Evolutionary conservation across 169 alveolate genomes (phyloP).

Genomic region (Babesia sp.): DNA sequence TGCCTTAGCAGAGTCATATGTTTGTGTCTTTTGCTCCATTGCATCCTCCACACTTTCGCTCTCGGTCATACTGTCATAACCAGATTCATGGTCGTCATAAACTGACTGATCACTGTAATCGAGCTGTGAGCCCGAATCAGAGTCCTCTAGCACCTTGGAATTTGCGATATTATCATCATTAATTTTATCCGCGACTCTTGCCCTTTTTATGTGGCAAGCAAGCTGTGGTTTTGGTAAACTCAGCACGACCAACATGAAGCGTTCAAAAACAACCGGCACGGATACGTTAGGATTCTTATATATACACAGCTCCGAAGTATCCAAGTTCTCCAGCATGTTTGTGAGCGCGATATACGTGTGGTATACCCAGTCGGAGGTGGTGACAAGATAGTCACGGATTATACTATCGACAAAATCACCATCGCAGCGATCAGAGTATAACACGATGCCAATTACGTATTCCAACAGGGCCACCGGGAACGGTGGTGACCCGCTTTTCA

Average conservation of each 20-base stretch:
- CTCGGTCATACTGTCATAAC: background rate
- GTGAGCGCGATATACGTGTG: slow-evolving; percentile 9
- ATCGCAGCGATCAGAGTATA: background rate
- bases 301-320: background rate
- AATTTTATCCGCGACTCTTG: background rate
- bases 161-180: background rate
- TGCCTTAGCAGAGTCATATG: slow-evolving; percentile 1
- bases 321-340: slow-evolving; percentile 7
- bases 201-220: background rate
- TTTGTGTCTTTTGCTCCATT: background rate
- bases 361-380: slow-evolving; percentile 5
- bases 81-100: background rate
- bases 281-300: background rate
- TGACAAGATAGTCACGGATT: background rate
- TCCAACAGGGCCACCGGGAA: slow-evolving; percentile 22
- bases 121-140: slow-evolving; percentile 21
- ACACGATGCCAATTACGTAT: slow-evolving; percentile 4
- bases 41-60: background rate
- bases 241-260: slow-evolving; percentile 3
- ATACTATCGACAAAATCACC: background rate
- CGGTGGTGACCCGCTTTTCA: background rate
- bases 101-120: slow-evolving; percentile 10
- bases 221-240: slow-evolving; percentile 6
- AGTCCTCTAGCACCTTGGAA: background rate
- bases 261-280: background rate